Conservation (phyloP, 495 filamentous ascomycete species). For the Lasiosphaeris hirsuta region DNA sequence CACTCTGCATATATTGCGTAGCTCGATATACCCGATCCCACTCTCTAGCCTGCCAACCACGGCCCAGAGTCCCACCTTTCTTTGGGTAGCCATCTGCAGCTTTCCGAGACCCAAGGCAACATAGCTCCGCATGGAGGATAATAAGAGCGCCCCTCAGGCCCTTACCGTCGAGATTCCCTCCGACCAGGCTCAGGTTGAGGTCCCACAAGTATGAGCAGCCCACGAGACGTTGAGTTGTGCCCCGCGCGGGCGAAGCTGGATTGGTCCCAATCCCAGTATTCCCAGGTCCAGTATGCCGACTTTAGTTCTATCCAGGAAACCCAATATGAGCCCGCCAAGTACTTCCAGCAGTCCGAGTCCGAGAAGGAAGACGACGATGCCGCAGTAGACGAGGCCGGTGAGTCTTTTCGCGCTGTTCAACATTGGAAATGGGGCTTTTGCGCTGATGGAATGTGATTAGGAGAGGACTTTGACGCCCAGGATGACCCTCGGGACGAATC, state of each 20-base stretch:
- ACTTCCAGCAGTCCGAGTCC: constrained; percentile 29
- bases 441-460: background rate
- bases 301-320: constrained; percentile 36
- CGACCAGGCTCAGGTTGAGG: constrained; percentile 32
- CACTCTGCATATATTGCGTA: constrained; percentile 10
- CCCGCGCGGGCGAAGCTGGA: constrained; percentile 33
- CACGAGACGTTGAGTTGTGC: constrained; percentile 38
- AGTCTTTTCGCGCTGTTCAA: constrained; percentile 4
- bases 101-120: constrained; percentile 23
- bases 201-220: constrained; percentile 38
- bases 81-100: constrained; percentile 25
- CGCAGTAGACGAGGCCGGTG: constrained; percentile 11
- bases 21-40: constrained; percentile 18
- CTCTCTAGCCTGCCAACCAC: constrained; percentile 17
- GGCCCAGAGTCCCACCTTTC: constrained; percentile 28
- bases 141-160: constrained; percentile 40
- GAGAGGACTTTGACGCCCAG: constrained; percentile 5
- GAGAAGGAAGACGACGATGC: constrained; percentile 33
- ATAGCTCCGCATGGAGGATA: constrained; percentile 40
- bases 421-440: background rate
- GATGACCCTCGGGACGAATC: background rate
- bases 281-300: constrained; percentile 40
- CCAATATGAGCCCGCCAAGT: constrained; percentile 38
- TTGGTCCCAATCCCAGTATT: constrained; percentile 35
- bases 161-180: constrained; percentile 35